A percentile compares a stretch with the other conserved stretches of the same genome.
Conservation (phyloP, 306 rosid genomes). For the Sindora glabra region DNA sequence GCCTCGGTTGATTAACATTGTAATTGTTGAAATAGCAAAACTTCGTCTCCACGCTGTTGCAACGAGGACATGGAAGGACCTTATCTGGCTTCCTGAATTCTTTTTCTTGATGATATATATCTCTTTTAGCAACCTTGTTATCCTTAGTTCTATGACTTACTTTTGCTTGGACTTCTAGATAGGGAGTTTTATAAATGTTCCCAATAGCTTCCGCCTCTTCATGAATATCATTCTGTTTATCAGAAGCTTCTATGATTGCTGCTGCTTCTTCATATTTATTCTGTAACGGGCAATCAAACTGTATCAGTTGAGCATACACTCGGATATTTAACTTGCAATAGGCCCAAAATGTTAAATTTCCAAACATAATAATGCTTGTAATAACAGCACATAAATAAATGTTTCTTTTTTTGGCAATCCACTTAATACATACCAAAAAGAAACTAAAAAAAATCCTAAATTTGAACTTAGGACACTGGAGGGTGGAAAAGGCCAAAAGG, state of each 20-base stretch:
- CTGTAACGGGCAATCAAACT: conserved; percentile 21
- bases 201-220: conserved; percentile 1
- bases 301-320: conserved; percentile 1
- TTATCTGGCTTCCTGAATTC: conserved; percentile 41
- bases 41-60: conserved; percentile 54
- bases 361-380: neutral
- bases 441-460: too few relatives aligned
- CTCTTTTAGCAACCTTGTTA: conserved; percentile 13
- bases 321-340: neutral
- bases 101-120: conserved; percentile 30
- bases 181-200: neutral
- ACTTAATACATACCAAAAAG: neutral
- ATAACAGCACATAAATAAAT: neutral
- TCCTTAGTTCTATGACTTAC: conserved; percentile 19
- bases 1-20: conserved; percentile 58
- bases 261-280: conserved; percentile 20
- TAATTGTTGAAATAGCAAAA: conserved; percentile 66
- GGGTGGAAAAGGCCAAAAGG: too few relatives aligned
- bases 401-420: too few relatives aligned
- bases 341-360: neutral
- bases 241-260: neutral
- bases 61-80: conserved; percentile 58
- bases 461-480: too few relatives aligned
- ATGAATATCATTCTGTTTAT: conserved; percentile 6
- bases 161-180: conserved; percentile 5